These are phyloP conservation scores for Discostella pseudostelligera DNA, from an alignment of 108 stramenopile genomes.

Conservation along the genomic window DNA sequence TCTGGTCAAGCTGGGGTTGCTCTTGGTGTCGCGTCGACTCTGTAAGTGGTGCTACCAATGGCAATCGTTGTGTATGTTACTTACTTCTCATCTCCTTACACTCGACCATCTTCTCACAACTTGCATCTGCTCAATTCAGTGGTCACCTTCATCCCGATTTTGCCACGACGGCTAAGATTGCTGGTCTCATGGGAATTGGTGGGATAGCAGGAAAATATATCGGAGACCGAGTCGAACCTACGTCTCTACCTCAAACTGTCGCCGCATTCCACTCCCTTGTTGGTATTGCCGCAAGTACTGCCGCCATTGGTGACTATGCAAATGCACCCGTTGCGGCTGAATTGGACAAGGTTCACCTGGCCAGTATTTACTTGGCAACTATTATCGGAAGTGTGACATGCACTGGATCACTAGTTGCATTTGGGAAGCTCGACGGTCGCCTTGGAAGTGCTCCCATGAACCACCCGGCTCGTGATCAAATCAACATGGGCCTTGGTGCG, in stretches of 20 bases:
- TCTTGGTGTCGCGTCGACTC: slow-evolving; percentile 92
- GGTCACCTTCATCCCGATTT: slow-evolving; percentile 77
- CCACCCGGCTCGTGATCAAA: slow-evolving; percentile 75
- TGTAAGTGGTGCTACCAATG: slow-evolving; percentile 47
- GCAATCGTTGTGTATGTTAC: neutral
- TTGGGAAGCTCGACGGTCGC: slow-evolving; percentile 95
- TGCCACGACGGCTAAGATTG: slow-evolving; percentile 75
- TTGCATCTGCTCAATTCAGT: slow-evolving; percentile 10
- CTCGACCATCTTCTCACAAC: neutral
- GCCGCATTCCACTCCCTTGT: slow-evolving; percentile 98
- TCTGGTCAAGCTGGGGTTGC: slow-evolving; percentile 97
- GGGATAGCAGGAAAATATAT: slow-evolving; percentile 89
- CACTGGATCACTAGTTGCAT: slow-evolving; percentile 98
- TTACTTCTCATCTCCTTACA: neutral
- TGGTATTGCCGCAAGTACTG: slow-evolving; percentile 90
- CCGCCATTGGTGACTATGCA: slow-evolving; percentile 87
- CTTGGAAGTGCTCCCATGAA: slow-evolving; percentile 73
- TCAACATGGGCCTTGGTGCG: slow-evolving; percentile 94
- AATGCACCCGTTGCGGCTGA: slow-evolving; percentile 70
- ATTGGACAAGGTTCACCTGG: slow-evolving; percentile 80
- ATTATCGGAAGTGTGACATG: slow-evolving; percentile 96
- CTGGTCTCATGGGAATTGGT: slow-evolving; percentile 88
- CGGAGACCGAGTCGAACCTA: slow-evolving; percentile 89
- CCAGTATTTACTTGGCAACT: slow-evolving; percentile 92
- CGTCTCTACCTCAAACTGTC: slow-evolving; percentile 96